These are phyloP conservation scores for Pseudogymnoascus sp. DNA, from an alignment of 2,329 filamentous ascomycete species.

Conservation along the genomic window DNA sequence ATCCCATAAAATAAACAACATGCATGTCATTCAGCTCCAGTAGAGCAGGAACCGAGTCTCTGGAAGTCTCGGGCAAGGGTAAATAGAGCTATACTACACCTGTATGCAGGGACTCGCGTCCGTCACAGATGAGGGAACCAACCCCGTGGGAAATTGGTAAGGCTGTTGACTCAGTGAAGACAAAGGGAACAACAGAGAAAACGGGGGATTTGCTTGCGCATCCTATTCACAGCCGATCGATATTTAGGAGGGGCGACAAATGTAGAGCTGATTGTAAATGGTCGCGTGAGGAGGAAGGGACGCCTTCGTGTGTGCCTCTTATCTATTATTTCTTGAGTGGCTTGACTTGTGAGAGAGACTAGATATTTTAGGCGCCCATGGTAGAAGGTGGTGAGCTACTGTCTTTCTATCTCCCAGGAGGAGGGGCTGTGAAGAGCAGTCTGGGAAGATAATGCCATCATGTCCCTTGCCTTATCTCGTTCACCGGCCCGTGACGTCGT, in stretches of 20 bases:
- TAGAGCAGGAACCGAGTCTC: background rate
- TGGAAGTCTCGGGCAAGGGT: background rate
- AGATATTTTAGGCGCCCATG: background rate
- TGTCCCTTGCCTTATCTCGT: background rate
- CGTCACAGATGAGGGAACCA: background rate
- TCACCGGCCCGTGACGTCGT: background rate
- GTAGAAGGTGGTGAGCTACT: background rate
- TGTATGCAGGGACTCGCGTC: background rate
- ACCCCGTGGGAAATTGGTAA: background rate
- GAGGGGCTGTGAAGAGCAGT: background rate
- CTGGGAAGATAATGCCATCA: background rate
- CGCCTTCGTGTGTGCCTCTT: background rate
- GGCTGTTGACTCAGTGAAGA: background rate
- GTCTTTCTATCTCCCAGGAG: background rate
- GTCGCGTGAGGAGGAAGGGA: background rate
- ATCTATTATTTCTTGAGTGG: background rate
- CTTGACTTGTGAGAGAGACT: background rate
- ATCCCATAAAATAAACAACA: background rate
- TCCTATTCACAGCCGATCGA: background rate
- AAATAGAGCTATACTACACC: background rate
- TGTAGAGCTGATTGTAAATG: background rate
- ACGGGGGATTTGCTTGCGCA: background rate
- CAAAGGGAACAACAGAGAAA: background rate
- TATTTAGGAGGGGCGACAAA: background rate
- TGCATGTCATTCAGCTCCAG: conserved; percentile 3